These are phyloP conservation scores for Cryptosporidium ryanae DNA, from an alignment of 169 alveolate genomes.

Conservation along the genomic window DNA sequence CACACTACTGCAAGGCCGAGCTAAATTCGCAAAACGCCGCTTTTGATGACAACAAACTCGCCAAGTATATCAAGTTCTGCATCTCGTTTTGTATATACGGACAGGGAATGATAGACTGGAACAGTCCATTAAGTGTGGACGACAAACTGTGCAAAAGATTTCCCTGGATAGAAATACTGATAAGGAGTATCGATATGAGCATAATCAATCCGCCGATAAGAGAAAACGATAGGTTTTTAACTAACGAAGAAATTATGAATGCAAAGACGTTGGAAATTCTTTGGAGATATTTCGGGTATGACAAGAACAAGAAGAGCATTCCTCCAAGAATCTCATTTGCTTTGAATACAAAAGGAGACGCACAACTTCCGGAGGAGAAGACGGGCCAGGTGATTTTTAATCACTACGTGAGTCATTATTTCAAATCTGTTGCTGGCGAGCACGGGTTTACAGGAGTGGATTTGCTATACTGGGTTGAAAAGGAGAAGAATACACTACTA, in stretches of 20 bases:
- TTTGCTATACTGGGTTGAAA: slow-evolving; percentile 61
- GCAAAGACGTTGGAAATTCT: slow-evolving; percentile 24
- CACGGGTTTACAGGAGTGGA: slow-evolving; percentile 65
- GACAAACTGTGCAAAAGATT: slow-evolving; percentile 40
- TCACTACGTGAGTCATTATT: slow-evolving; percentile 65
- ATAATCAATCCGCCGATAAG: slow-evolving; percentile 35
- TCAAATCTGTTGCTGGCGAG: slow-evolving; percentile 52
- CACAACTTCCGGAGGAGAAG: slow-evolving; percentile 54
- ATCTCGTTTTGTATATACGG: slow-evolving; percentile 65
- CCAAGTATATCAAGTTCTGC: slow-evolving; percentile 61
- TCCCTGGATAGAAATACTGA: slow-evolving; percentile 52
- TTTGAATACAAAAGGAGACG: slow-evolving; percentile 36
- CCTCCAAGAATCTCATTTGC: slow-evolving; percentile 64
- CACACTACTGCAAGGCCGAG: slow-evolving; percentile 70
- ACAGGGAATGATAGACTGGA: slow-evolving; percentile 64
- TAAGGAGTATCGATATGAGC: slow-evolving; percentile 60
- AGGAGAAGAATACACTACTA: slow-evolving; percentile 39
- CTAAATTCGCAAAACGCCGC: slow-evolving; percentile 11
- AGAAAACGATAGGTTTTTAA: slow-evolving; percentile 35
- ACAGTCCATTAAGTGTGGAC: slow-evolving; percentile 48
- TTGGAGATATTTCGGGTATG: slow-evolving; percentile 43
- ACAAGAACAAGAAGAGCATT: slow-evolving; percentile 16
- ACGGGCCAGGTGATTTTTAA: slow-evolving; percentile 65
- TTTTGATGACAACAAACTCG: slow-evolving; percentile 36
- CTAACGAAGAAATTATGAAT: slow-evolving; percentile 42